Evolutionary conservation across 1,284 basidiomycete genomes (phyloP).

Genomic region (Moesziomyces sp.): DNA sequence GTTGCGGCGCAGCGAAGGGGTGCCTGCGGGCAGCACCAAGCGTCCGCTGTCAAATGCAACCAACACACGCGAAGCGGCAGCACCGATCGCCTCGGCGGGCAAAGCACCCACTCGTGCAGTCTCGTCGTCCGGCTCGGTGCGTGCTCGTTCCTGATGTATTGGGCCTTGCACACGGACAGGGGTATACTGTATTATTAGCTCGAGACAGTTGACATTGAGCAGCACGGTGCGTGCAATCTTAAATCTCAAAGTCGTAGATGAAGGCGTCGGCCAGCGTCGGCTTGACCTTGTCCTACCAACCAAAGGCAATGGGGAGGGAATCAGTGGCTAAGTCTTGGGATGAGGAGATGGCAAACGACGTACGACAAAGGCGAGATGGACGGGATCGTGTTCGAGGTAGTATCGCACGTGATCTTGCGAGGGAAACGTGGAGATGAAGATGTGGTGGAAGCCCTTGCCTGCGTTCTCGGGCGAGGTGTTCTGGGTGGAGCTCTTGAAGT

Average conservation of each 20-base stretch:
- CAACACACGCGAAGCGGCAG: constrained; percentile 15
- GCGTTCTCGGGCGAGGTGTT: constrained; percentile 42
- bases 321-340: background rate
- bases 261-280: constrained; percentile 35
- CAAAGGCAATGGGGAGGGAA: background rate
- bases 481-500: constrained; percentile 38
- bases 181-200: constrained; percentile 1
- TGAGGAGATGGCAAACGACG: constrained; percentile 2
- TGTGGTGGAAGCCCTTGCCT: constrained; percentile 51
- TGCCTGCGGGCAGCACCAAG: constrained; percentile 9
- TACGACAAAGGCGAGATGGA: constrained; percentile 43
- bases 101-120: constrained; percentile 1
- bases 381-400: constrained; percentile 48
- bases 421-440: constrained; percentile 49
- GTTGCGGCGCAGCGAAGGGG: constrained; percentile 22
- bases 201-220: background rate
- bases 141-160: constrained; percentile 14
- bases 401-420: constrained; percentile 33
- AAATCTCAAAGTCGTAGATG: constrained; percentile 49
- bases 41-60: constrained; percentile 36
- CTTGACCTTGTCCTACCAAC: constrained; percentile 27
- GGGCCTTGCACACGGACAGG: background rate
- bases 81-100: background rate
- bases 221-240: background rate
- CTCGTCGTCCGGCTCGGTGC: constrained; percentile 8